Conservation (phyloP, 2,329 filamentous ascomycete species). For the Fusarium proliferatum region DNA sequence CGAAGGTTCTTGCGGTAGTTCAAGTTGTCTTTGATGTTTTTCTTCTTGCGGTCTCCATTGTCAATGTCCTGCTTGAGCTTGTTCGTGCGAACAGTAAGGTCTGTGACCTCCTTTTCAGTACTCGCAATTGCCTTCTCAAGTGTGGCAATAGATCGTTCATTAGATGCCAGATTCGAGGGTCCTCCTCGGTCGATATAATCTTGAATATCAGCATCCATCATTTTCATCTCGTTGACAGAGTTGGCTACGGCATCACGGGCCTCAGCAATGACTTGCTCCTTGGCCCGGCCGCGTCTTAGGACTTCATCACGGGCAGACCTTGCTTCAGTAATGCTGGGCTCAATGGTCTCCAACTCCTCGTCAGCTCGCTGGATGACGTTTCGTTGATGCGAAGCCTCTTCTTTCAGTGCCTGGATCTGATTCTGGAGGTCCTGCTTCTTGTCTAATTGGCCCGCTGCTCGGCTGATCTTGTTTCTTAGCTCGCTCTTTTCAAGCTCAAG, state of each 20-base stretch:
- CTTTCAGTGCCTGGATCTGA: slow-evolving; percentile 79
- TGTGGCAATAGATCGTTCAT: slow-evolving; percentile 74
- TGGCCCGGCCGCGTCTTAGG: slow-evolving; percentile 74
- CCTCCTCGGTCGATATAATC: slow-evolving; percentile 83
- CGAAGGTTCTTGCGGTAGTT: slow-evolving; percentile 81
- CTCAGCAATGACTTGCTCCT: slow-evolving; percentile 77
- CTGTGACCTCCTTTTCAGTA: slow-evolving; percentile 74
- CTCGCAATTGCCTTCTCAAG: slow-evolving; percentile 74
- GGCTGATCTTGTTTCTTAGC: slow-evolving; percentile 76
- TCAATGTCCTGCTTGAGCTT: slow-evolving; percentile 80
- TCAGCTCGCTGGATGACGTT: slow-evolving; percentile 77
- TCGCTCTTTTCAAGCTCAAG: slow-evolving; percentile 84
- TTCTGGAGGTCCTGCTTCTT: slow-evolving; percentile 78
- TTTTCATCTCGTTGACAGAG: slow-evolving; percentile 80
- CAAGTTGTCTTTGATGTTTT: slow-evolving; percentile 89
- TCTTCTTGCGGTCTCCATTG: slow-evolving; percentile 84
- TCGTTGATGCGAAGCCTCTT: slow-evolving; percentile 74
- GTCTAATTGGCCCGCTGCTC: slow-evolving; percentile 79
- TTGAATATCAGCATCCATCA: slow-evolving; percentile 81
- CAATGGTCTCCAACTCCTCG: slow-evolving; percentile 76
- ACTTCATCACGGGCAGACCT: slow-evolving; percentile 82
- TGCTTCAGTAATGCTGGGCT: slow-evolving; percentile 80
- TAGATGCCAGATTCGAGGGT: slow-evolving; percentile 74
- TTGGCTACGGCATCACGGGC: slow-evolving; percentile 78
- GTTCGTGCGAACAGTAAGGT: slow-evolving; percentile 78